A percentile compares a stretch with the other conserved stretches of the same genome.
Evolutionary conservation across 768 basidiomycete genomes (phyloP).

Genomic region (Panus rudis): DNA sequence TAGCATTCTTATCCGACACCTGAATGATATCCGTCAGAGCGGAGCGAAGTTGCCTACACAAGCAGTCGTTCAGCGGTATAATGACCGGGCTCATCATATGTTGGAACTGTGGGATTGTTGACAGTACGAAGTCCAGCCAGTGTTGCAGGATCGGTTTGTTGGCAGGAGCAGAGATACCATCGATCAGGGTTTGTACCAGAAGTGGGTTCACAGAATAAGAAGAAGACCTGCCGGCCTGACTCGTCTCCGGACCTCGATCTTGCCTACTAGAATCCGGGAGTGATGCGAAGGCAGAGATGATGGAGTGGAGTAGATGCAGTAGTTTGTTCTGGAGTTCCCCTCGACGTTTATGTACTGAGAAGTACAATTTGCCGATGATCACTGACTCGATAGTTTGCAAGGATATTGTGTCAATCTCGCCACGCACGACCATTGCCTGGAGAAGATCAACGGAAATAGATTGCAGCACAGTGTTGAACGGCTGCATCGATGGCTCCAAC

Average conservation of each 20-base stretch:
- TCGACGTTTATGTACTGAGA: constrained; percentile 57
- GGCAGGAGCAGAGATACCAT: constrained; percentile 61
- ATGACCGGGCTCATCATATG: constrained; percentile 60
- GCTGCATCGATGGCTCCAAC: constrained; percentile 44
- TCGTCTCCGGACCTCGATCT: constrained; percentile 28
- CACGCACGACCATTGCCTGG: constrained; percentile 74
- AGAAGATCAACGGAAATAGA: constrained; percentile 73
- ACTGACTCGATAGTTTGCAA: constrained; percentile 63
- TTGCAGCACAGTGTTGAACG: constrained; percentile 61
- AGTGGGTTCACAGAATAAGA: constrained; percentile 60
- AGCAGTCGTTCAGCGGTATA: constrained; percentile 68
- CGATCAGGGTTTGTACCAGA: constrained; percentile 69
- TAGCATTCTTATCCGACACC: constrained; percentile 30
- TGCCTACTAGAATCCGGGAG: constrained; percentile 21
- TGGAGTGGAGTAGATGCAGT: constrained; percentile 82
- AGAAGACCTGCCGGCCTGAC: constrained; percentile 9
- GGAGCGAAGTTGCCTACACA: constrained; percentile 61
- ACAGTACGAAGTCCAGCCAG: constrained; percentile 94
- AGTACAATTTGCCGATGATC: constrained; percentile 70
- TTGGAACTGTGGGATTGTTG: constrained; percentile 84
- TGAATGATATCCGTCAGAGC: constrained; percentile 49
- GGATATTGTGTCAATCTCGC: constrained; percentile 59
- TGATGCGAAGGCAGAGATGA: constrained; percentile 60
- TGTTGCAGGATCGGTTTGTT: constrained; percentile 86
- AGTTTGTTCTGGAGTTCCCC: constrained; percentile 91